These are phyloP conservation scores for Botrytis sinoallii DNA, from an alignment of 2,329 filamentous ascomycete genomes.

Conservation along the genomic window DNA sequence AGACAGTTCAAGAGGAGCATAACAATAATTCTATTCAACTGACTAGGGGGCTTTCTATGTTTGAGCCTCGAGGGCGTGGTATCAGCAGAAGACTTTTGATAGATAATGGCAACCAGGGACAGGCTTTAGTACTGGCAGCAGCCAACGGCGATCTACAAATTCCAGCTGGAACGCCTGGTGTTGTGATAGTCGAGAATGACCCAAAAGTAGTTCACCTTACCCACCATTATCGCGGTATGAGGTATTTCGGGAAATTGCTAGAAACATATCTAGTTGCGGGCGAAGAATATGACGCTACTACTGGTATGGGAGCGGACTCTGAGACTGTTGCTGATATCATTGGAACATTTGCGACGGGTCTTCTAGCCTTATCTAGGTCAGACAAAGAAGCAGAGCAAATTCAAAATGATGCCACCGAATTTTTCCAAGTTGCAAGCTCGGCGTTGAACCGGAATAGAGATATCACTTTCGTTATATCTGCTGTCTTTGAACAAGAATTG, in stretches of 20 bases:
- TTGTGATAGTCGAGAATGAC: slow-evolving; percentile 73
- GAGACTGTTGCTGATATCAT: slow-evolving; percentile 72
- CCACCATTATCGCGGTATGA: slow-evolving; percentile 72
- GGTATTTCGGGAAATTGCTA: slow-evolving; percentile 73
- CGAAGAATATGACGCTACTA: slow-evolving; percentile 44
- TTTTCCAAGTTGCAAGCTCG: slow-evolving; percentile 58
- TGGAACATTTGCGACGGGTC: slow-evolving; percentile 66
- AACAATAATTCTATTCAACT: slow-evolving; percentile 77
- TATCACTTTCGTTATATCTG: slow-evolving; percentile 76
- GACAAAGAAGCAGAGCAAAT: slow-evolving; percentile 39
- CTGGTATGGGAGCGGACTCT: slow-evolving; percentile 47
- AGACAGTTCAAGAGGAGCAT: slow-evolving; percentile 78
- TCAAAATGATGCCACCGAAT: slow-evolving; percentile 39
- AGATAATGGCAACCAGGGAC: slow-evolving; percentile 15
- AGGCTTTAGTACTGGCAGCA: slow-evolving; percentile 31
- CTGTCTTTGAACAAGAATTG: slow-evolving; percentile 74
- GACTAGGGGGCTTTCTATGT: slow-evolving; percentile 59
- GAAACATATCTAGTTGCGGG: slow-evolving; percentile 62
- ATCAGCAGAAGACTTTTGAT: slow-evolving; percentile 4
- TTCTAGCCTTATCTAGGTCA: slow-evolving; percentile 44
- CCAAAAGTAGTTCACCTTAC: slow-evolving; percentile 73
- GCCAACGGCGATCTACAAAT: slow-evolving; percentile 54
- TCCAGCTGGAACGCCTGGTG: slow-evolving; percentile 62
- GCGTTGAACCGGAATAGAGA: slow-evolving; percentile 59
- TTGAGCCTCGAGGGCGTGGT: slow-evolving; percentile 44